Evolutionary conservation across 371 early-diverging fungal species (phyloP).

Genomic region (Umbelopsis sp.): DNA sequence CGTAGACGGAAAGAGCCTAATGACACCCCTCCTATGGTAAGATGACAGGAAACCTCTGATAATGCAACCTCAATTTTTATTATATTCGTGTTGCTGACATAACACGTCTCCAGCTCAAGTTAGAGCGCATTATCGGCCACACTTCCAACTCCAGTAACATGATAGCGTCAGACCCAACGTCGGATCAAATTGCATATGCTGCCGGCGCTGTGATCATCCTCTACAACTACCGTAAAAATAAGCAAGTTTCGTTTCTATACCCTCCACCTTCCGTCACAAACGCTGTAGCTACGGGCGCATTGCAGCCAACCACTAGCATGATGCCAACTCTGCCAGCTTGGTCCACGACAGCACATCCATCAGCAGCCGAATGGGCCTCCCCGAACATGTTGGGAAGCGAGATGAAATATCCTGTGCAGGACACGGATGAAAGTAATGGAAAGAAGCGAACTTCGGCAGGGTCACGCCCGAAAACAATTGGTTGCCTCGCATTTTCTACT

Average conservation of each 20-base stretch:
- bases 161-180: conserved; percentile 56
- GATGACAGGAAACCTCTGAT: background rate
- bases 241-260: conserved; percentile 68
- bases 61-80: background rate
- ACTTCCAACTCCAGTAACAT: conserved; percentile 62
- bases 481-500: conserved; percentile 77
- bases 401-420: background rate
- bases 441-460: conserved; percentile 46
- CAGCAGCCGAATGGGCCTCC: conserved; percentile 13
- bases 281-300: background rate
- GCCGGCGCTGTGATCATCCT: conserved; percentile 78
- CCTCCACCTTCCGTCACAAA: conserved; percentile 35
- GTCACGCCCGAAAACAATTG: conserved; percentile 68
- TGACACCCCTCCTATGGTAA: conserved; percentile 18
- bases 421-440: background rate
- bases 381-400: background rate
- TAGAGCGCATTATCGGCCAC: conserved; percentile 68
- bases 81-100: background rate
- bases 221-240: conserved; percentile 71
- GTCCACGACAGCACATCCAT: conserved; percentile 18
- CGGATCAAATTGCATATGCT: conserved; percentile 73
- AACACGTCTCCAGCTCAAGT: conserved; percentile 46
- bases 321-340: background rate
- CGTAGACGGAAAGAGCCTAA: conserved; percentile 31
- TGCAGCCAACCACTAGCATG: conserved; percentile 1